Evolutionary conservation across 768 basidiomycete genomes (phyloP).

Genomic region (Lactifluus volemus): DNA sequence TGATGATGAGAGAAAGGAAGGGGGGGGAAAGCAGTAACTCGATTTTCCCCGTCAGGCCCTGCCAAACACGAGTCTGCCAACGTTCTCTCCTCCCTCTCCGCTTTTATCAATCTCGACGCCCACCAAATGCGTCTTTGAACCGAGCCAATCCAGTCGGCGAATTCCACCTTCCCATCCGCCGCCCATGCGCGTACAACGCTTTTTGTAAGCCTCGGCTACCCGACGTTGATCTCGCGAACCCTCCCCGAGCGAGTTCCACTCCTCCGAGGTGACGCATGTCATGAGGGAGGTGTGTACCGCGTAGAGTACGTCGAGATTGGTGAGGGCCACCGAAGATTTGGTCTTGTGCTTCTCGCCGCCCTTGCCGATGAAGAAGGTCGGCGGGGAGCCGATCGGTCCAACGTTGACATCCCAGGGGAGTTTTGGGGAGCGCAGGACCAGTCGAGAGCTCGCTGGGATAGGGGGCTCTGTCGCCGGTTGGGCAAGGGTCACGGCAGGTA

Average conservation of each 20-base stretch:
- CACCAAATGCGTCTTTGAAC: constrained; percentile 47
- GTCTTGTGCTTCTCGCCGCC: constrained; percentile 1
- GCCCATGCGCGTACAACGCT: constrained; percentile 48
- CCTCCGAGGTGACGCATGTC: constrained; percentile 48
- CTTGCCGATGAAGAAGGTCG: constrained; percentile 20
- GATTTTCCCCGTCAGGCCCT: constrained; percentile 26
- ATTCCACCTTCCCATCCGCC: constrained; percentile 67
- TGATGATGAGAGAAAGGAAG: not conserved
- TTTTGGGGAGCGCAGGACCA: constrained; percentile 47
- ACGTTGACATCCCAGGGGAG: constrained; percentile 57
- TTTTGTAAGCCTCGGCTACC: constrained; percentile 53
- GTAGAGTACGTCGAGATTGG: constrained; percentile 57
- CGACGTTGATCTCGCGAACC: constrained; percentile 49
- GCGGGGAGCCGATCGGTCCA: constrained; percentile 26
- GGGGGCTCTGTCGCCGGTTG: constrained; percentile 62
- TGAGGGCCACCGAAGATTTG: constrained; percentile 28
- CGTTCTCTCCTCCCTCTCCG: constrained; percentile 27
- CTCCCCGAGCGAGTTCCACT: constrained; percentile 54
- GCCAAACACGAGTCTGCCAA: constrained; percentile 43
- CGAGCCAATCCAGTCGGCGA: constrained; percentile 57
- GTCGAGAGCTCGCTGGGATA: constrained; percentile 33
- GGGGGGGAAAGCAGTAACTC: too few relatives aligned
- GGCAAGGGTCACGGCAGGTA: constrained; percentile 46
- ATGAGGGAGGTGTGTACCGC: constrained; percentile 50
- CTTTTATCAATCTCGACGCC: constrained; percentile 53